phyloP scores from a whole-genome alignment of 768 basidiomycete species.

The Tephrocybe sp. region DNA sequence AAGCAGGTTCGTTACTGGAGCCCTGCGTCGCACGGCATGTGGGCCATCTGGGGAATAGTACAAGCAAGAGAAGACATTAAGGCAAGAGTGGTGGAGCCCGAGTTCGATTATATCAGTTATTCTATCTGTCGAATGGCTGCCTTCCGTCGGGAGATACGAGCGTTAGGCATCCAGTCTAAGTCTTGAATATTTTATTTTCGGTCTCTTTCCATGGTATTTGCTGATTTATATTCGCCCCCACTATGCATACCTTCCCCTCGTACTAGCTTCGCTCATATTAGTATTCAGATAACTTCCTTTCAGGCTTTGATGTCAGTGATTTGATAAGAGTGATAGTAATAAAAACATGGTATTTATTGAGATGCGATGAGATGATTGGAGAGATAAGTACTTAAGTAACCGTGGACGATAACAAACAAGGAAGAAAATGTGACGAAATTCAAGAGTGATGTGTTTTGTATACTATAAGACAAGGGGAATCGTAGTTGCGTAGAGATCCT shows the following conservation, averaged over 20 bases:
- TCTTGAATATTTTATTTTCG: background rate
- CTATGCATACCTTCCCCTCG: background rate
- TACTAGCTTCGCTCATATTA: too few species aligned
- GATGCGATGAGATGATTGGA: constrained; percentile 37
- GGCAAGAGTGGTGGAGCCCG: constrained; percentile 55
- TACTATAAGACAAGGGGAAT: constrained; percentile 16
- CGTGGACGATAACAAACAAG: constrained; percentile 34
- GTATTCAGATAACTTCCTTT: too few species aligned
- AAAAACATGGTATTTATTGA: constrained; percentile 47
- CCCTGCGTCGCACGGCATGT: constrained; percentile 87
- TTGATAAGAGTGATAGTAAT: constrained; percentile 37
- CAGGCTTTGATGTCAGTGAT: constrained; percentile 15
- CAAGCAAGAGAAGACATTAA: constrained; percentile 81
- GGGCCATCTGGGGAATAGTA: constrained; percentile 94
- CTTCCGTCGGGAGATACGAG: constrained; percentile 57
- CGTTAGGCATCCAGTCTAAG: constrained; percentile 36
- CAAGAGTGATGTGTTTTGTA: constrained; percentile 19
- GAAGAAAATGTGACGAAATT: constrained; percentile 29
- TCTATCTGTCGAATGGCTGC: constrained; percentile 65
- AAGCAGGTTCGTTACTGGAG: constrained; percentile 85
- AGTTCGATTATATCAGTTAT: constrained; percentile 91
- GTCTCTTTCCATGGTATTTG: too few species aligned
- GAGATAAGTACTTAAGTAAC: constrained; percentile 47
- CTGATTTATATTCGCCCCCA: too few species aligned
- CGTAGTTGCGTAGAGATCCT: constrained; percentile 21